Evolutionary conservation across 202 grass and related monocot genomes (phyloP), one percentile per base, ranked within the genome.

Genomic region (Eragrostis tef): DNA sequence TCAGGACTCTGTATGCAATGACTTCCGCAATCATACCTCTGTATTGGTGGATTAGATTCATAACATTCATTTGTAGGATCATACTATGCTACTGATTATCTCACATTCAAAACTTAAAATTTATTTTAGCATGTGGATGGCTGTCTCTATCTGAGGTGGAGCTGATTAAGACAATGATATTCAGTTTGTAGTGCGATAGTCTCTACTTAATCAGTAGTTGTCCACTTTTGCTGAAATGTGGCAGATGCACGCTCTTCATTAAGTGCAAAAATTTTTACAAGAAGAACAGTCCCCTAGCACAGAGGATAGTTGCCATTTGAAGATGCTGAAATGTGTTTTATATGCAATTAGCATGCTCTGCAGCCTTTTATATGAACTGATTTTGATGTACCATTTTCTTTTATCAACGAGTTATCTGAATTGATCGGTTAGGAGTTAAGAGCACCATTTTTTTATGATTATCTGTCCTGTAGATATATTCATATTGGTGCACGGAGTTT

Each of bases 31-130:
- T 70, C 63, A 4, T 56, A 31, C 26, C 19, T 53, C 26, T n/a
- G 31, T 81, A 15, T n/a, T 20, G 13, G 21, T 53, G 6, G 6
- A 52, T 57, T 64, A 20, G 13, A 16, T 71, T 77, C 3, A 34
- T 31, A 19, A 50, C 42, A 50, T 83, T 34, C 12, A 24, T 80
- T 14, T 84, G 13, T 63, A 63, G 75, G 78, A 75, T 80, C 51
- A 62, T 74, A 22, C 24, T 24, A 24, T 71, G 71, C 42, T 88
- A 22, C 45, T 43, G 58, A 58, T 57, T 74, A 22, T 88, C 6
- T 19, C 14, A 7, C 17, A 3, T 83, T 50, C 45, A 80, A 75
- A 69, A 51, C 65, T 41, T 83, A 78, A 58, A 20, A 72, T 87
- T 59, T 20, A 9, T 60, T 71, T 31, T 57, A 71, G 25, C 17